Percentiles rank a stretch among this genome's conserved stretches.
Conservation (phyloP, 306 rosid species). For the Aeschynomene evenia region DNA sequence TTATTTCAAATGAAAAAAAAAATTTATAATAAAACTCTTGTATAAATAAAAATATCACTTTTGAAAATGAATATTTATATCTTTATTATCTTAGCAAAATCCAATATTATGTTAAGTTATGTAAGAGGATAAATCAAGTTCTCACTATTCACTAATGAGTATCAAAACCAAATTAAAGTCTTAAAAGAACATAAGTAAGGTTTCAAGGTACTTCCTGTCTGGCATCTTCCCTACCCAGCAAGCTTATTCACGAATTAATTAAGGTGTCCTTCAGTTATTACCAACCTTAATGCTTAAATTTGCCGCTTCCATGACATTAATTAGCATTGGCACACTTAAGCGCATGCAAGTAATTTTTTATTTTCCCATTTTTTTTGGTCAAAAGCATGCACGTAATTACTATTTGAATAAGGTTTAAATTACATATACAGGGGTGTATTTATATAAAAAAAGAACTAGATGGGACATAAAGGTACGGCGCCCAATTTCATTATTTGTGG, state of each 20-base stretch:
- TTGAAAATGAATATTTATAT: too few relatives aligned
- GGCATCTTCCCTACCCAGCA: slow-evolving; percentile 37
- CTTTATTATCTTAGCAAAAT: too few relatives aligned
- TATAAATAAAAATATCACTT: too few relatives aligned
- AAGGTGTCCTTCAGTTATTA: slow-evolving; percentile 10
- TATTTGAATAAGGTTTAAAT: slow-evolving; percentile 30
- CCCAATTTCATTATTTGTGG: slow-evolving; percentile 40
- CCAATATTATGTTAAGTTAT: slow-evolving; percentile 1
- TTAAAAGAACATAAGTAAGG: slow-evolving; percentile 30
- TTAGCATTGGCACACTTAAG: slow-evolving; percentile 13
- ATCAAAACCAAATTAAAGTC: slow-evolving; percentile 18
- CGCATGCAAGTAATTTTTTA: neutral
- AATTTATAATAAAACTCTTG: too few relatives aligned
- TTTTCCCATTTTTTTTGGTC: too few relatives aligned
- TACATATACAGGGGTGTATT: slow-evolving; percentile 28
- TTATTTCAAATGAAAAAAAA: too few relatives aligned
- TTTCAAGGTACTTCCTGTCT: slow-evolving; percentile 34
- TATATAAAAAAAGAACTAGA: slow-evolving; percentile 42
- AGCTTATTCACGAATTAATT: slow-evolving; percentile 16
- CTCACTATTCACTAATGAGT: slow-evolving; percentile 24
- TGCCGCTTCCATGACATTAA: slow-evolving; percentile 45
- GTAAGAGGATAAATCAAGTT: neutral
- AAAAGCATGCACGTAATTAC: too few relatives aligned
- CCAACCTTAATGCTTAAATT: slow-evolving; percentile 39
- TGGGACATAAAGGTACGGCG: slow-evolving; percentile 68